Conservation (phyloP, 1,139 yeast genomes). For the Torulaspora pretoriensis region DNA sequence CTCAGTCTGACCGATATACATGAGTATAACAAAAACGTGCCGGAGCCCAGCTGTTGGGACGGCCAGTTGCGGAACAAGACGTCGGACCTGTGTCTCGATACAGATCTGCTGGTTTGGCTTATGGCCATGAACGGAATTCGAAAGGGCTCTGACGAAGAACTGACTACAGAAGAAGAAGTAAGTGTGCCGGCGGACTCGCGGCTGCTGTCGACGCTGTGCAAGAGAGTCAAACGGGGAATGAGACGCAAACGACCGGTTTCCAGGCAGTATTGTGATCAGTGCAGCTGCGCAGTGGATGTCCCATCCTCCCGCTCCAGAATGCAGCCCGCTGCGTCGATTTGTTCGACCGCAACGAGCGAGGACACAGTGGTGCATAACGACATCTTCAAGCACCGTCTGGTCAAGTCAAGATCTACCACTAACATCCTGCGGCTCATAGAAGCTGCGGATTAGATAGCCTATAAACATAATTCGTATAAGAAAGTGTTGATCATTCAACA, state of each 20-base stretch:
- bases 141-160: background rate
- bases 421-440: constrained; percentile 11
- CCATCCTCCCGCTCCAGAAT: background rate
- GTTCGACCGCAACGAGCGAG: constrained; percentile 8
- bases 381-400: constrained; percentile 1
- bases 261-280: background rate
- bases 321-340: constrained; percentile 7
- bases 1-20: constrained; percentile 1
- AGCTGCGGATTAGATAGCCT: constrained; percentile 1
- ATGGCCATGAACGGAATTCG: constrained; percentile 7
- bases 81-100: constrained; percentile 10
- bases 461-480: constrained; percentile 6
- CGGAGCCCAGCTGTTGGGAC: constrained; percentile 6
- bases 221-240: constrained; percentile 8
- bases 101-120: constrained; percentile 8
- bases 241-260: background rate
- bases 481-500: constrained; percentile 3
- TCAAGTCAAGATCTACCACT: constrained; percentile 9
- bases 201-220: background rate
- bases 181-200: background rate
- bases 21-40: background rate
- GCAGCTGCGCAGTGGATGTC: background rate
- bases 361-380: constrained; percentile 12
- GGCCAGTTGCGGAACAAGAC: constrained; percentile 6
- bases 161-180: background rate